Evolutionary conservation across 768 basidiomycete genomes (phyloP), one percentile per base, ranked within the genome.

Genomic region (Phanerochaete carnosa): DNA sequence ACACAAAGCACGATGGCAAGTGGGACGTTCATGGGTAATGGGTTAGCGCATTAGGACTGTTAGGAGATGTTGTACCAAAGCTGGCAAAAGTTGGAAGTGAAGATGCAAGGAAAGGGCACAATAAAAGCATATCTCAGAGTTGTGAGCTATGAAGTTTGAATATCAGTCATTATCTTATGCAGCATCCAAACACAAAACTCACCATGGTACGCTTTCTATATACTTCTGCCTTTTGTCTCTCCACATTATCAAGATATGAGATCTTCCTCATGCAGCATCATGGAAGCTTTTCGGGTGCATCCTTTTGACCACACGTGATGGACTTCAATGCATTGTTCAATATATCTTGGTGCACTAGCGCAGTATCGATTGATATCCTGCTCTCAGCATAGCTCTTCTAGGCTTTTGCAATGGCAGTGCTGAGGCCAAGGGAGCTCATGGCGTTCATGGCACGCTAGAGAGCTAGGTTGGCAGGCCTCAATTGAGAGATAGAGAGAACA

Each of bases 281-380:
- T 68, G 1, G 74, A 77, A 0, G 70, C 68, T 63, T 75, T 73
- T 68, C 82, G 81, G 8, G 81, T 70, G 3, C 80, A 74, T 57
- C 70, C 58, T 82, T 82, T 65, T 81, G 75, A 0, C 76, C 77
- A 8, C 76, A 72, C 3, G 80, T 80, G 19, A 83, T 68, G 29
- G 80, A 66, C 0, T 39, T 43, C 6, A 65, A 59, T 22, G 45
- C 54, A 8, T 61, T 58, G 19, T 61, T 52, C 22, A 51, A 56
- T 52, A 60, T 26, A 35, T 59, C 51, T 61, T 68, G 32, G 49
- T 61, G 45, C 45, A 82, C 65, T 39, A 86, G 72, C 1, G 77
- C 79, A 3, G 82, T 80, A 11, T 86, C 86, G 63, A 88, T 88
- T 12, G 86, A 84, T 22, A 87, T 75, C 0, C 86, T 85, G 1